Evolutionary conservation across 2,329 filamentous ascomycete genomes (phyloP).

Genomic region (Cryphonectria naterciae): DNA sequence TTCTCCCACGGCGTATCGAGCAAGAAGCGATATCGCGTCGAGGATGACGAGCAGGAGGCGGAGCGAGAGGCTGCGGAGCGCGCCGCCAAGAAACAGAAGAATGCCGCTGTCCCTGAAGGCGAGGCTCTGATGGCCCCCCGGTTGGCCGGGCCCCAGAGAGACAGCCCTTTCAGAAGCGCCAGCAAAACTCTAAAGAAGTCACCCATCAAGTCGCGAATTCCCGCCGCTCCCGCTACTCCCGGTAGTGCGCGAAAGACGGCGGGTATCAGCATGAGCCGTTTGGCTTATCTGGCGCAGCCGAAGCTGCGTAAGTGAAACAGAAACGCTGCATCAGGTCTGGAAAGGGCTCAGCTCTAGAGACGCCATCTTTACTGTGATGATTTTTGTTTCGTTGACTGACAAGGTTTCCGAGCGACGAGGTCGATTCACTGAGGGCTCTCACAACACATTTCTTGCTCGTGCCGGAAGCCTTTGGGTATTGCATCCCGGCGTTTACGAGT

Average conservation of each 20-base stretch:
- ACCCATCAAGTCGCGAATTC: slow-evolving; percentile 19
- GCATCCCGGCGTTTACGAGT: not conserved
- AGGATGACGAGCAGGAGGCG: slow-evolving; percentile 59
- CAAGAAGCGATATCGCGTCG: slow-evolving; percentile 67
- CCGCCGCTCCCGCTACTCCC: slow-evolving; percentile 22
- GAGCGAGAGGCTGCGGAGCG: slow-evolving; percentile 53
- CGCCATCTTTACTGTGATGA: not conserved
- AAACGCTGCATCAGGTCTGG: not conserved
- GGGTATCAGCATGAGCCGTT: slow-evolving; percentile 22
- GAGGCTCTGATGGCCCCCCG: slow-evolving; percentile 57
- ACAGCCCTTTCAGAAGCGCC: slow-evolving; percentile 11
- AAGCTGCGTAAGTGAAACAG: slow-evolving; percentile 27
- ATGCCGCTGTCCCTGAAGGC: slow-evolving; percentile 52
- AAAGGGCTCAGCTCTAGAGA: not conserved
- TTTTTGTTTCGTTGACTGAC: not conserved
- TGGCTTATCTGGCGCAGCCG: slow-evolving; percentile 26
- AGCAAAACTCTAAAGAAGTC: slow-evolving; percentile 26
- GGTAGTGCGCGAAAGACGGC: slow-evolving; percentile 13
- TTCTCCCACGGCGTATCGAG: slow-evolving; percentile 66
- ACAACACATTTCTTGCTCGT: not conserved
- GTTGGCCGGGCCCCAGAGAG: slow-evolving; percentile 35
- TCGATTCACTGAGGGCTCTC: not conserved
- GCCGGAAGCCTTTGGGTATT: not conserved
- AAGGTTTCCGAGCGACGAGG: not conserved
- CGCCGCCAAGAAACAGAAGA: slow-evolving; percentile 63